Evolutionary conservation across 2,329 filamentous ascomycete species (phyloP), one percentile per base, ranked within the genome.

Genomic region (Onygenales sp.): DNA sequence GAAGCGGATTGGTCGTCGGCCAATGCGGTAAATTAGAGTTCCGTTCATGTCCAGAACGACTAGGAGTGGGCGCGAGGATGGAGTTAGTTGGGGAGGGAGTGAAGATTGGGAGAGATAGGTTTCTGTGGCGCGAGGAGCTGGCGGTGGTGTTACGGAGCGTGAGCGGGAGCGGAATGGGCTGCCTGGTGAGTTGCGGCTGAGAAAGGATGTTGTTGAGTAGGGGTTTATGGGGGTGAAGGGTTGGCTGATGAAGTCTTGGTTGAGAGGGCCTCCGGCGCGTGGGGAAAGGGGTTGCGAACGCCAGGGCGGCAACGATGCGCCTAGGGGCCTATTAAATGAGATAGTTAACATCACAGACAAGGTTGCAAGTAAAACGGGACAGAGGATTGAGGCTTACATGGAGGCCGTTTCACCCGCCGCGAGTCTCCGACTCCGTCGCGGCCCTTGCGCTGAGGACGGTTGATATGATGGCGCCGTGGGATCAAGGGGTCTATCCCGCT

Each of bases 1-100:
- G 65, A 90, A 87, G 42, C 68, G 66, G 8, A 74, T 77, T 3
- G 77, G 74, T 31, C 65, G 66, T 45, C 74, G 74, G 51, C 74
- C 75, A 7, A 83, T 84, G 4, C 93, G 86, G 70, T 81, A 78
- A 55, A 97, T 79, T 9, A 98, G 77, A 0, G 92, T 96, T 57
- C 93, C 93, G 68, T 97, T 98, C 39, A 98, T 80, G 70, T 98
- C 93, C 57, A 97, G 81, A 46, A 97, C 81, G 49, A 98, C 76
- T 21, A 98, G 82, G 36, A 95, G 78, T 13, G 79, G 80, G 42
- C 81, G 81, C 1, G 84, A 79, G 1, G 67, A 49, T 0, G 68
- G 40, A 3, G 79, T 68, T 13, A 59, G 58, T 32, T 66, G 61
- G 0, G 81, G 75, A 0, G 71, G 61, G 11, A 71, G 59, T 4